Base-by-base conservation (phyloP, 208 protist genomes). In the Leishmania amazonensis region DNA sequence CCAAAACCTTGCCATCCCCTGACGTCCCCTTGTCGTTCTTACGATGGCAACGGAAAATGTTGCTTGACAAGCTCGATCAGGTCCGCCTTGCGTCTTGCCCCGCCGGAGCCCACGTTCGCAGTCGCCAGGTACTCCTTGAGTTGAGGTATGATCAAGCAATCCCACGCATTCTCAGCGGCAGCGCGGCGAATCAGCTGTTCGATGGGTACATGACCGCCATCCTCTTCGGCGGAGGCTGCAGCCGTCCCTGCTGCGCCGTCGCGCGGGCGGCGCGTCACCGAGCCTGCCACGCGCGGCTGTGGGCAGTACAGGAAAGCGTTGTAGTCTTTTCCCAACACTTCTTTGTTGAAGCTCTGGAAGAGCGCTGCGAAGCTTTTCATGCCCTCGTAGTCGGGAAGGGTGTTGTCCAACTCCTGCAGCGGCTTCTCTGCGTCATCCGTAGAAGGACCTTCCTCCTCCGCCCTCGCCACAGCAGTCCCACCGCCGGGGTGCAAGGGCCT, bases 281-380 rank as follows among this genome's bases (percentile, higher is more conserved):
- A 54, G 38, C 11, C 68, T 13, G 68, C 28, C 45, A 4, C 1
- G 28, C 68, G 78, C 35, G 62, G 75, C 49, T 81, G 78, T 19
- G 83, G 78, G 76, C 94, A 96, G 24, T 88, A 64, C 15, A 40
- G 35, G 21, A 83, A 87, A 17, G 91, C 81, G 53, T 90, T 65
- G 84, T 97, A 95, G 60, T 77, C 70, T 35, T 67, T 73, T 15
- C 86, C 81, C 21, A 96, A 82, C 31, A 94, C 89, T n/a, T 53
- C 76, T 0, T 53, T 79, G 64, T 90, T 88, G 81, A 96, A 95
- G 64, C 84, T 73, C 47, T 88, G 74, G 62, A 94, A 95, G 53
- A 90, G 75, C 1, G 35, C 35, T 19, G 76, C 83, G 80, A 90
- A 88, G 19, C 75, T 72, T 40, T 17, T 17, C 87, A 95, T 93